Percentiles rank a stretch among this genome's conserved stretches.
phyloP scores from a whole-genome alignment of 257 asterid genomes.

The Solanum ossicruentum region DNA sequence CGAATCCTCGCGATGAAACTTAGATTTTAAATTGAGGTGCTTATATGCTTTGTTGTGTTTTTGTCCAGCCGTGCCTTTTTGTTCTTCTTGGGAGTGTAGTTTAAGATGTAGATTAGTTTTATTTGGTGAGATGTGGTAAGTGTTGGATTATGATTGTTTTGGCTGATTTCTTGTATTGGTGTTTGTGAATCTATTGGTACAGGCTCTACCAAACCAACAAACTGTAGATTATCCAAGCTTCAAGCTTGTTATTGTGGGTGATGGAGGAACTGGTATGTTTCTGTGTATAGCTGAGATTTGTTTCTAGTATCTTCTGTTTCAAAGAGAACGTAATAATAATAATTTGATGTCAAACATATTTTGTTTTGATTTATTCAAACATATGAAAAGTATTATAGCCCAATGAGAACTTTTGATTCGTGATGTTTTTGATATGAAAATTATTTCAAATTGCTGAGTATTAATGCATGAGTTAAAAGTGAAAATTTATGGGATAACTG shows the following conservation, averaged over 20 bases:
- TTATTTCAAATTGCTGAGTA: neutral
- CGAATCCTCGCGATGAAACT: too few relatives aligned
- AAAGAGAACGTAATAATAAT: neutral
- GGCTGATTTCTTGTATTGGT: neutral
- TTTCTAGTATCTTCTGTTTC: too few relatives aligned
- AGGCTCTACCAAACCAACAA: slow-evolving; percentile 65
- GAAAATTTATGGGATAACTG: neutral
- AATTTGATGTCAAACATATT: neutral
- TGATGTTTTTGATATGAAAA: neutral
- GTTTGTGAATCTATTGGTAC: neutral
- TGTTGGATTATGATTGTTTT: neutral
- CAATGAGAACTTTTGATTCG: neutral
- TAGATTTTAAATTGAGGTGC: neutral
- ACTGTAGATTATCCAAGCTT: slow-evolving; percentile 72
- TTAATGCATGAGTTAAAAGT: neutral
- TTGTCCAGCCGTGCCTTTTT: neutral
- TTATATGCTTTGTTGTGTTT: neutral
- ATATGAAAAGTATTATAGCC: neutral
- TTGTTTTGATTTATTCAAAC: neutral
- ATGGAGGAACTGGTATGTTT: slow-evolving; percentile 63
- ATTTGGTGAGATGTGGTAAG: neutral
- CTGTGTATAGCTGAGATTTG: neutral
- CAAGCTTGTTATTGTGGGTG: slow-evolving; percentile 76
- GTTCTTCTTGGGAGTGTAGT: neutral
- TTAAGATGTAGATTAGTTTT: neutral